A percentile compares a stretch with the other conserved stretches of the same genome.
phyloP scores from a whole-genome alignment of 2,329 filamentous ascomycete genomes.

The Ceratocystis papillata region DNA sequence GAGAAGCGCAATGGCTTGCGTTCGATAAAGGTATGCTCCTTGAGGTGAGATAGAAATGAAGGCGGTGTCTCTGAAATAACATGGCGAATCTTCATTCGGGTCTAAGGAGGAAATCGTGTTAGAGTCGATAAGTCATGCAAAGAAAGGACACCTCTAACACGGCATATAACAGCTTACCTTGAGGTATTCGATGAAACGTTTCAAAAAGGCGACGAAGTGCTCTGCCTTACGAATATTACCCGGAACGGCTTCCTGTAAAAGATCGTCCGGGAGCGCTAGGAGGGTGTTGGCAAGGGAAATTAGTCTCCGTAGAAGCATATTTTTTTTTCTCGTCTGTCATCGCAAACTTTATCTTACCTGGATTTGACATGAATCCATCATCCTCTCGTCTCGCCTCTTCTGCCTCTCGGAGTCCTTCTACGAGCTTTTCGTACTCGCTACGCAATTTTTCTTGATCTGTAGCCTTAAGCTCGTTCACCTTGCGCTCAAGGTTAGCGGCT shows the following conservation, averaged over 20 bases:
- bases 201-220: slow-evolving; percentile 89
- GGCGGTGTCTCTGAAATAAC: slow-evolving; percentile 95
- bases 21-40: slow-evolving; percentile 94
- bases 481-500: slow-evolving; percentile 79
- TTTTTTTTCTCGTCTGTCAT: background rate
- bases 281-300: background rate
- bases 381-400: slow-evolving; percentile 76
- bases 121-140: background rate
- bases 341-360: slow-evolving; percentile 35
- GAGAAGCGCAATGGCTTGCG: slow-evolving; percentile 92
- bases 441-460: slow-evolving; percentile 90
- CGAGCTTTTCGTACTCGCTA: slow-evolving; percentile 88
- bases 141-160: background rate
- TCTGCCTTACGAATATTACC: slow-evolving; percentile 94
- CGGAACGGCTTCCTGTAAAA: slow-evolving; percentile 89
- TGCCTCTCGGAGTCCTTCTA: slow-evolving; percentile 77
- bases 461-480: slow-evolving; percentile 89
- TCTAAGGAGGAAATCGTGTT: slow-evolving; percentile 38
- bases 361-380: slow-evolving; percentile 91
- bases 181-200: slow-evolving; percentile 93
- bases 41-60: slow-evolving; percentile 84
- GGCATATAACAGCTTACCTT: slow-evolving; percentile 41
- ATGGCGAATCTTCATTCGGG: slow-evolving; percentile 94
- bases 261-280: slow-evolving; percentile 71
- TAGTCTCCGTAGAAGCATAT: no score